These are phyloP conservation scores for Suhomyces sp. DNA, from an alignment of 805 yeast species.

Conservation along the genomic window DNA sequence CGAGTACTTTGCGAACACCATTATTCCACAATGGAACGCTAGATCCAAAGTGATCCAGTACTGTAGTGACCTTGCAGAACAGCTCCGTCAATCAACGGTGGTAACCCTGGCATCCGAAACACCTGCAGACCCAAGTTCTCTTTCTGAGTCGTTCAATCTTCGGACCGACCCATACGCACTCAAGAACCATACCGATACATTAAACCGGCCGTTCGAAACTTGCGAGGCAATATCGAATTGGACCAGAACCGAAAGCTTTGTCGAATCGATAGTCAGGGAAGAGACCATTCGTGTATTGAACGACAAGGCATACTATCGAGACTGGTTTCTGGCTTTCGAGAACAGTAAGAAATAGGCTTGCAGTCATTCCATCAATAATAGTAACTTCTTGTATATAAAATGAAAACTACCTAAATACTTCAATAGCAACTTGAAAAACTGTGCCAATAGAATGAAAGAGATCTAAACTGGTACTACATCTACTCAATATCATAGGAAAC, in stretches of 20 bases:
- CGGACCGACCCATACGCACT: constrained; percentile 40
- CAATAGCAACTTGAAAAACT: too few relatives aligned
- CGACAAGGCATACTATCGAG: constrained; percentile 35
- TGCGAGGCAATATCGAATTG: constrained; percentile 34
- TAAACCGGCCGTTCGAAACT: constrained; percentile 21
- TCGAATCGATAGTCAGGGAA: constrained; percentile 33
- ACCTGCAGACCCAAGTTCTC: background rate
- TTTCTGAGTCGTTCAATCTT: constrained; percentile 23
- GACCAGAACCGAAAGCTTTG: constrained; percentile 32
- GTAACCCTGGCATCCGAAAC: background rate
- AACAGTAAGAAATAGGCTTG: background rate
- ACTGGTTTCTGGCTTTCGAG: constrained; percentile 25
- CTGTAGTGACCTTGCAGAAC: constrained; percentile 28
- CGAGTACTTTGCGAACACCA: constrained; percentile 22
- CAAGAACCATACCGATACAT: constrained; percentile 18
- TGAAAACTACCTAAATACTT: background rate
- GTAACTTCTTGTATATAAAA: background rate
- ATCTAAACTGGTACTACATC: too few relatives aligned
- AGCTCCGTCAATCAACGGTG: constrained; percentile 16
- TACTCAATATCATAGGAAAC: too few relatives aligned
- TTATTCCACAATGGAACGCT: constrained; percentile 38
- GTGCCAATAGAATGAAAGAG: too few relatives aligned
- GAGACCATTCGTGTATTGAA: constrained; percentile 32
- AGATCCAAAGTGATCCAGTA: constrained; percentile 28
- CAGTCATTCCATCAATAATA: background rate